These are phyloP conservation scores for Litchi chinensis DNA, from an alignment of 345 rosid genomes.

Conservation along the genomic window DNA sequence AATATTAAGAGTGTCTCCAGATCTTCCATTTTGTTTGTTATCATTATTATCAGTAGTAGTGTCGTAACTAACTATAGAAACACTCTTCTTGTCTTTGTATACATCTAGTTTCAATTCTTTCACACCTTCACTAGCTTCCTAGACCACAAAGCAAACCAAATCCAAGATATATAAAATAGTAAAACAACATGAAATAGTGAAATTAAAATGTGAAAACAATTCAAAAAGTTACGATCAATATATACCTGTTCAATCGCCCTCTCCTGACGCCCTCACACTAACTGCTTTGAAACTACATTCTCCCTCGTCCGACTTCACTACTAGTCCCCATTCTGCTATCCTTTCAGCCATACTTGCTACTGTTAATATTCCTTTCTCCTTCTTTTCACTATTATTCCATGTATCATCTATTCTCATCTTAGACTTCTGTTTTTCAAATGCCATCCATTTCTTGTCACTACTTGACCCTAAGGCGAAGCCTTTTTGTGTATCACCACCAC, in stretches of 20 bases:
- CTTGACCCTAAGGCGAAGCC: slow-evolving; percentile 23
- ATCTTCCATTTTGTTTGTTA: slow-evolving; percentile 28
- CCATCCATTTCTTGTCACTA: slow-evolving; percentile 62
- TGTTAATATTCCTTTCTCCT: no score
- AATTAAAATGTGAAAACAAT: slow-evolving; percentile 15
- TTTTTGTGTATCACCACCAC: no score
- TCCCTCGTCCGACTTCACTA: slow-evolving; percentile 48
- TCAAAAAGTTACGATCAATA: neutral
- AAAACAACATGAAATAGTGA: slow-evolving; percentile 5
- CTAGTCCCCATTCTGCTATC: slow-evolving; percentile 94
- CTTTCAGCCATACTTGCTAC: no score
- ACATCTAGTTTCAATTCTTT: slow-evolving; percentile 70
- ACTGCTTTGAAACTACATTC: slow-evolving; percentile 52
- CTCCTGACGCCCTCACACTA: slow-evolving; percentile 32
- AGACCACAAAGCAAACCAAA: slow-evolving; percentile 25
- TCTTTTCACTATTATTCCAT: no score
- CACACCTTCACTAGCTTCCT: slow-evolving; percentile 69
- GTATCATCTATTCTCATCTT: no score
- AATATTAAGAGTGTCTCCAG: slow-evolving; percentile 28
- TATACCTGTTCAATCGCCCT: slow-evolving; percentile 59
- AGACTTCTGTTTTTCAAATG: slow-evolving; percentile 38
- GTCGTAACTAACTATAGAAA: slow-evolving; percentile 40
- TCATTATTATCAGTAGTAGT: slow-evolving; percentile 28
- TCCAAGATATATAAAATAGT: slow-evolving; percentile 9
- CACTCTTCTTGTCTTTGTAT: slow-evolving; percentile 50